Evolutionary conservation across 441 rosid genomes (phyloP), one percentile per base, ranked within the genome.

Genomic region (Melastoma candidum): DNA sequence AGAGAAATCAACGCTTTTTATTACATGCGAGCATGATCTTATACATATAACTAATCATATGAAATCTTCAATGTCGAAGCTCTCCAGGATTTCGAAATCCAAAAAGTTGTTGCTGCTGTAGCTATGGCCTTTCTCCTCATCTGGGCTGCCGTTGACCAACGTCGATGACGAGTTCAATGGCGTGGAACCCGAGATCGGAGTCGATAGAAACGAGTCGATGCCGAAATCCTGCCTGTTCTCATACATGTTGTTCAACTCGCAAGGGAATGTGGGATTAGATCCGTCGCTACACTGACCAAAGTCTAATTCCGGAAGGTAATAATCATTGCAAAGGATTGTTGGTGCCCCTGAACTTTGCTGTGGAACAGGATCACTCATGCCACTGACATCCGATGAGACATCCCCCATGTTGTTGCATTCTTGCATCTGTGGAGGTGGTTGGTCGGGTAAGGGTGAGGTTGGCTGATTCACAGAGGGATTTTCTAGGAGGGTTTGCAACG

Each of bases 71-170:
- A 90, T 66, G 63, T 69, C 78, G 55, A 87, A 75, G 69, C 74
- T 67, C 51, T 80, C 85, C 0, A 86, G 92, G 71, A 87, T 74
- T 36, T 76, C 85, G 46, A 90, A 83, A 74, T 87, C 76, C 44
- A 87, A 68, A 65, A 83, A 79, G 71, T 70, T 32, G 8, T 32
- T 73, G 68, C 82, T 83, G 76, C 77, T 69, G 59, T 74, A 78
- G 70, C 86, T 75, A 47, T 81, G 92, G 54, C 61, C 77, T 62
- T 90, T 90, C 46, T 77, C 86, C 51, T 79, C 83, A 3, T 63
- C 57, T 58, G 65, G 58, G 71, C 81, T 56, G 66, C 71, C 57
- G 61, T 77, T 77, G 53, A 70, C 43, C 48, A 68, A 64, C 2
- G 79, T 71, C 0, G 83, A 70, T 10, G 83, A 56, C 22, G 90